Evolutionary conservation across 1,284 basidiomycete species (phyloP).

Genomic region (Entoloma clypeatum): DNA sequence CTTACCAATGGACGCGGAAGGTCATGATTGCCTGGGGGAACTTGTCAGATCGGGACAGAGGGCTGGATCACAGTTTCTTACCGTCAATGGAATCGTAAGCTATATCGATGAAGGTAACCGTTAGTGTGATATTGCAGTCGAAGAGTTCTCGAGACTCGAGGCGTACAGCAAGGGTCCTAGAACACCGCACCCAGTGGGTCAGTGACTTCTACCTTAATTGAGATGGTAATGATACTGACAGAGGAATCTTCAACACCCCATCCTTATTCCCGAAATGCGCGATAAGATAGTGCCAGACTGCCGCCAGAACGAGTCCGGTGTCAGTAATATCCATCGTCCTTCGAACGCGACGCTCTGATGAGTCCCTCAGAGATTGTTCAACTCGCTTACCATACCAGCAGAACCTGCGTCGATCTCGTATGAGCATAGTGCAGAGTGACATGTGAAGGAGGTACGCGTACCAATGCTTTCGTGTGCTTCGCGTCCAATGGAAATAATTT

Average conservation of each 20-base stretch:
- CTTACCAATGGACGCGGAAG: conserved; percentile 29
- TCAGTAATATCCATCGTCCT: conserved; percentile 30
- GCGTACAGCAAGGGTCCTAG: conserved; percentile 3
- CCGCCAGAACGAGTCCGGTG: conserved; percentile 27
- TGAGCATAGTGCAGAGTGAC: not conserved
- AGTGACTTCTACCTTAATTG: not conserved
- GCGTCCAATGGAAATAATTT: conserved; percentile 32
- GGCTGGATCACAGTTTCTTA: conserved; percentile 8
- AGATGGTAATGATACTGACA: conserved; percentile 17
- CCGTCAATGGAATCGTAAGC: conserved; percentile 24
- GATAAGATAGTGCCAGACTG: conserved; percentile 37
- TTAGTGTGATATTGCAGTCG: not conserved
- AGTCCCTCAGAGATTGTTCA: not conserved
- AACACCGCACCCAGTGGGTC: conserved; percentile 2
- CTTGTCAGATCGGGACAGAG: not conserved
- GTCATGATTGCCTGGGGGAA: conserved; percentile 22
- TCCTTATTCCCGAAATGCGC: conserved; percentile 21
- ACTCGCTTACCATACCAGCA: conserved; percentile 18
- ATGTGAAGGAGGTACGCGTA: conserved; percentile 14
- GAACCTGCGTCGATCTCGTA: conserved; percentile 14
- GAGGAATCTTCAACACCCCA: conserved; percentile 24
- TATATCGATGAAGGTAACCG: not conserved
- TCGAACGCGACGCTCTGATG: not conserved
- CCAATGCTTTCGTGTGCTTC: conserved; percentile 24
- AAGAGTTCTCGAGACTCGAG: not conserved